Percentiles rank a stretch among this genome's conserved stretches.
Conservation (phyloP, 164 flowering plant species). For the Macadamia integrifolia region DNA sequence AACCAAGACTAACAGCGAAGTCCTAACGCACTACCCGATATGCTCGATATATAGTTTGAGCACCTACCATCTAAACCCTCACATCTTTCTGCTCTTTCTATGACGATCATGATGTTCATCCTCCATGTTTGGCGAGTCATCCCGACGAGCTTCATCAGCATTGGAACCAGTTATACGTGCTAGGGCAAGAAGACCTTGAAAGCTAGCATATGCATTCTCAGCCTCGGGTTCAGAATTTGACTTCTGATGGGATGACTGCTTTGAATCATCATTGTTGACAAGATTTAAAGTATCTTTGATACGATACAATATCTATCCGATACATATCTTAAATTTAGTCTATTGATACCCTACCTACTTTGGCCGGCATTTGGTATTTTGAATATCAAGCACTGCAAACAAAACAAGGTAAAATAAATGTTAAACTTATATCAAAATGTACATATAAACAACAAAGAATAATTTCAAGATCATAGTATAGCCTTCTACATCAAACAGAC, state of each 20-base stretch:
- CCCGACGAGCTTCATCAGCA: slow-evolving; percentile 80
- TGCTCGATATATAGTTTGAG: too few relatives aligned
- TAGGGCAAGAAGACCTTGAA: slow-evolving; percentile 84
- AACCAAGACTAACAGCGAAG: too few relatives aligned
- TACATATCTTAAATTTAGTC: slow-evolving; percentile 96
- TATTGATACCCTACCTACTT: slow-evolving; percentile 99
- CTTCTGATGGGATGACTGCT: slow-evolving; percentile 28
- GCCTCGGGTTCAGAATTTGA: slow-evolving; percentile 53
- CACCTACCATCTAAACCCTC: too few relatives aligned
- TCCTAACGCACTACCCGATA: too few relatives aligned
- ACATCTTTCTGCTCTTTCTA: slow-evolving; percentile 26
- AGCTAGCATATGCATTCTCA: slow-evolving; percentile 25
- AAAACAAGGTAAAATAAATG: too few relatives aligned
- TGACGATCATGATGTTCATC: slow-evolving; percentile 19
- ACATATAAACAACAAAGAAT: too few relatives aligned
- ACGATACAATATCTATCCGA: slow-evolving; percentile 88
- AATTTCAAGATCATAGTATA: too few relatives aligned
- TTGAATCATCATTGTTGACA: slow-evolving; percentile 71
- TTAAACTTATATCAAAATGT: too few relatives aligned
- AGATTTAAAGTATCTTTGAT: slow-evolving; percentile 74
- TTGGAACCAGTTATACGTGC: slow-evolving; percentile 79
- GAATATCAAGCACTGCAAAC: background rate
- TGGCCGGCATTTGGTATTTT: slow-evolving; percentile 86
- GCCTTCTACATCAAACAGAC: too few relatives aligned
- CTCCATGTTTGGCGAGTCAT: slow-evolving; percentile 39